A percentile compares a stretch with the other conserved stretches of the same genome.
These are phyloP conservation scores for Coccomyxa subellipsoidea DNA, from an alignment of 163 green algal species.

Conservation along the genomic window DNA sequence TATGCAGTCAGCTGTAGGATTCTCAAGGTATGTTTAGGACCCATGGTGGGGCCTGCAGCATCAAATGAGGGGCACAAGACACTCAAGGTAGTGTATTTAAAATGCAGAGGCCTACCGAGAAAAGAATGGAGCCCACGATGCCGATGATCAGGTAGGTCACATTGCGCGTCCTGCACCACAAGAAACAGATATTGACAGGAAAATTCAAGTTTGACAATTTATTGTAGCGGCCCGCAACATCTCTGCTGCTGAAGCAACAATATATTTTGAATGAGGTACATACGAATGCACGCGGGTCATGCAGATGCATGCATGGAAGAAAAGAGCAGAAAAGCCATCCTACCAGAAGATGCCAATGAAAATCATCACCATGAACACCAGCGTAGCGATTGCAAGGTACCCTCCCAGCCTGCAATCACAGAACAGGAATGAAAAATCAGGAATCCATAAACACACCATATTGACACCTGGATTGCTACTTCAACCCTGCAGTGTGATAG, in stretches of 20 bases:
- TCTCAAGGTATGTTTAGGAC: too few relatives aligned
- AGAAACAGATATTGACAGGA: too few relatives aligned
- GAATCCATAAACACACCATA: not conserved
- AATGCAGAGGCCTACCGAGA: not conserved
- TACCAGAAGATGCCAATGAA: slow-evolving; percentile 3
- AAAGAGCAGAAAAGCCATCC: not conserved
- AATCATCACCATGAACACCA: not conserved
- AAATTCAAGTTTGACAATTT: too few relatives aligned
- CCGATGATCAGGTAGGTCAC: slow-evolving; percentile 26
- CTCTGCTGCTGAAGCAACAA: not conserved
- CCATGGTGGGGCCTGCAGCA: too few relatives aligned
- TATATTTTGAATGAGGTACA: not conserved
- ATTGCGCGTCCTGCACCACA: not conserved
- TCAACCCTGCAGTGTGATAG: too few relatives aligned
- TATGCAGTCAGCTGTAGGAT: too few relatives aligned
- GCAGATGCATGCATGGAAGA: not conserved
- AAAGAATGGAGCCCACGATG: slow-evolving; percentile 31
- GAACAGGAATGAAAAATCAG: not conserved
- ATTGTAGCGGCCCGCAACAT: not conserved
- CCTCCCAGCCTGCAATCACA: slow-evolving; percentile 6
- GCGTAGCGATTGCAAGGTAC: not conserved
- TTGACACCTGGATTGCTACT: too few relatives aligned
- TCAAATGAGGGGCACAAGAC: too few relatives aligned
- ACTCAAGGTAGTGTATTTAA: not conserved
- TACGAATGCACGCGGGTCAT: not conserved